Conservation (phyloP, 176 grass and related monocot species). For the Musa troglodytarum region DNA sequence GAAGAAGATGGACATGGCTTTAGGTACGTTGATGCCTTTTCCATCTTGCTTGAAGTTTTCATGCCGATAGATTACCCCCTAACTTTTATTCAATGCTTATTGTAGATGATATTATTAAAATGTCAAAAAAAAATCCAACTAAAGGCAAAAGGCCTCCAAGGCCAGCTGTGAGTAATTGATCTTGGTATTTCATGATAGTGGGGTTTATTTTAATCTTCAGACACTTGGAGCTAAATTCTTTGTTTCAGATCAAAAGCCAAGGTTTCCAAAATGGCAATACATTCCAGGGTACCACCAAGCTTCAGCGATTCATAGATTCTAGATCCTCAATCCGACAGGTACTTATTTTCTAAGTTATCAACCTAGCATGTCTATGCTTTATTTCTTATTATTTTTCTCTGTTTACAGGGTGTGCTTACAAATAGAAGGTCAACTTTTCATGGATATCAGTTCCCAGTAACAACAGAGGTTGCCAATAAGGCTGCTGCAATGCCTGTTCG, state of each 20-base stretch:
- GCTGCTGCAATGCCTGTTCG: conserved; percentile 48
- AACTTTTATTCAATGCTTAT: not conserved
- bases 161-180: conserved; percentile 35
- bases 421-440: conserved; percentile 66
- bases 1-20: conserved; percentile 99
- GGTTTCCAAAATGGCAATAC: conserved; percentile 47
- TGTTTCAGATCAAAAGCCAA: conserved; percentile 52
- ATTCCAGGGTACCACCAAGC: conserved; percentile 45
- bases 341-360: not conserved
- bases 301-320: conserved; percentile 52
- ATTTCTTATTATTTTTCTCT: conserved; percentile 14
- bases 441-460: conserved; percentile 63
- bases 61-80: not conserved
- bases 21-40: conserved; percentile 36
- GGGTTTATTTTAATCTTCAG: not conserved
- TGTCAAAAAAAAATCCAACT: conserved; percentile 84
- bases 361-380: no score
- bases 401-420: conserved; percentile 63
- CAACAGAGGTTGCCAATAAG: conserved; percentile 68
- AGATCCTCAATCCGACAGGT: conserved; percentile 86
- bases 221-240: not conserved
- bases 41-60: not conserved
- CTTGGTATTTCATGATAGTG: not conserved
- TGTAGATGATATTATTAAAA: conserved; percentile 93
- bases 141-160: conserved; percentile 52